Evolutionary conservation across 257 asterid genomes (phyloP).

Genomic region (Handroanthus guayacan): DNA sequence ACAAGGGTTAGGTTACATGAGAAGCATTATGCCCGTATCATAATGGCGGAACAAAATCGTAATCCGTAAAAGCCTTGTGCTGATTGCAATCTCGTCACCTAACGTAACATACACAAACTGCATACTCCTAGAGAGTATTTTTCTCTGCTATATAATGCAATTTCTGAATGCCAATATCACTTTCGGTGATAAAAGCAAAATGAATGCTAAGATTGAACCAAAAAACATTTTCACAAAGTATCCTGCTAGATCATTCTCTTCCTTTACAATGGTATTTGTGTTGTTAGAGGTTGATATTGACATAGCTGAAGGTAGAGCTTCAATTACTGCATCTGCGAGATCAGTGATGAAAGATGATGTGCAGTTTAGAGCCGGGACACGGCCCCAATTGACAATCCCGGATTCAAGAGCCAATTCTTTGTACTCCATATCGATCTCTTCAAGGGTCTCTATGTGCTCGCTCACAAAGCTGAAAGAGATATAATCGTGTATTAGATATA

Average conservation of each 20-base stretch:
- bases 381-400: constrained; percentile 91
- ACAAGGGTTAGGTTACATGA: too few species aligned
- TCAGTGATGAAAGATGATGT: constrained; percentile 80
- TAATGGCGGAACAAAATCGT: too few species aligned
- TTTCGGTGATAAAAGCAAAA: constrained; percentile 72
- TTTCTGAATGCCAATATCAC: constrained; percentile 55
- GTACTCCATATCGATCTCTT: constrained; percentile 98
- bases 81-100: neutral
- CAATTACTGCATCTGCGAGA: constrained; percentile 91
- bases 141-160: constrained; percentile 36
- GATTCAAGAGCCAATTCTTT: constrained; percentile 84
- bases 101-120: neutral
- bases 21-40: neutral
- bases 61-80: neutral
- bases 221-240: constrained; percentile 58
- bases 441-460: constrained; percentile 98
- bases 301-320: constrained; percentile 83
- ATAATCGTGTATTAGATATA: constrained; percentile 5
- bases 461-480: constrained; percentile 81
- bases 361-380: constrained; percentile 97
- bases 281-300: constrained; percentile 55
- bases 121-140: neutral
- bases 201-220: constrained; percentile 81
- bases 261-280: constrained; percentile 41
- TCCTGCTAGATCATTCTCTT: constrained; percentile 49